These are phyloP conservation scores for Lentinula edodes DNA, from an alignment of 768 basidiomycete genomes.

Conservation along the genomic window DNA sequence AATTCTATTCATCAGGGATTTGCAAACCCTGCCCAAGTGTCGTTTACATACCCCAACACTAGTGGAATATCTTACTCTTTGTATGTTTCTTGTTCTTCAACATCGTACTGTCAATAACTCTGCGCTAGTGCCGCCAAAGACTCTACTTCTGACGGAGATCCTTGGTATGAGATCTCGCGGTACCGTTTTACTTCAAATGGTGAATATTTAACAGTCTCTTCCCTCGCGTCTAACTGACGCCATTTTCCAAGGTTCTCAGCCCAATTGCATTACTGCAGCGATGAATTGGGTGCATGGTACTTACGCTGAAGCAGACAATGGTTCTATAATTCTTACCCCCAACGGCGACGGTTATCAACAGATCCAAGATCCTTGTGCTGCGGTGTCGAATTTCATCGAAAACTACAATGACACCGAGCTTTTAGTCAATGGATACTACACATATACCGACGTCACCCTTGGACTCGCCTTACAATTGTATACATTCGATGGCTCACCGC, in stretches of 20 bases:
- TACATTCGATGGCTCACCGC: slow-evolving; percentile 69
- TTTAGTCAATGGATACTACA: slow-evolving; percentile 54
- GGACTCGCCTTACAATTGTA: slow-evolving; percentile 75
- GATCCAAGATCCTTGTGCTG: slow-evolving; percentile 90
- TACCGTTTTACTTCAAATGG: slow-evolving; percentile 90
- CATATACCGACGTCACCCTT: slow-evolving; percentile 56
- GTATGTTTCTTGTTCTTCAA: slow-evolving; percentile 30
- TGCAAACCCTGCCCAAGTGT: slow-evolving; percentile 74
- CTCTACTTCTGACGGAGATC: slow-evolving; percentile 52
- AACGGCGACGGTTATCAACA: slow-evolving; percentile 90
- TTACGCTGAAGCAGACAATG: slow-evolving; percentile 63
- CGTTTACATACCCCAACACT: slow-evolving; percentile 79
- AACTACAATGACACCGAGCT: slow-evolving; percentile 73
- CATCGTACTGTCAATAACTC: neutral
- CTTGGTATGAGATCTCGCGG: slow-evolving; percentile 84
- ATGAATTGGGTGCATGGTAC: slow-evolving; percentile 89
- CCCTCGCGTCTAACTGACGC: neutral
- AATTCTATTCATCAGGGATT: slow-evolving; percentile 51
- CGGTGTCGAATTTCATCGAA: slow-evolving; percentile 83
- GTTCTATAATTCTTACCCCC: slow-evolving; percentile 71
- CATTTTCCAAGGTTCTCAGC: slow-evolving; percentile 56
- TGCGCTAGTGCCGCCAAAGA: neutral
- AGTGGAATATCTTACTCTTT: slow-evolving; percentile 90
- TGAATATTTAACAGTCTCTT: slow-evolving; percentile 23
- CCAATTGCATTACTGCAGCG: slow-evolving; percentile 85